phyloP scores from a whole-genome alignment of 2,329 filamentous ascomycete species.

The Pezicula neosporulosa region DNA sequence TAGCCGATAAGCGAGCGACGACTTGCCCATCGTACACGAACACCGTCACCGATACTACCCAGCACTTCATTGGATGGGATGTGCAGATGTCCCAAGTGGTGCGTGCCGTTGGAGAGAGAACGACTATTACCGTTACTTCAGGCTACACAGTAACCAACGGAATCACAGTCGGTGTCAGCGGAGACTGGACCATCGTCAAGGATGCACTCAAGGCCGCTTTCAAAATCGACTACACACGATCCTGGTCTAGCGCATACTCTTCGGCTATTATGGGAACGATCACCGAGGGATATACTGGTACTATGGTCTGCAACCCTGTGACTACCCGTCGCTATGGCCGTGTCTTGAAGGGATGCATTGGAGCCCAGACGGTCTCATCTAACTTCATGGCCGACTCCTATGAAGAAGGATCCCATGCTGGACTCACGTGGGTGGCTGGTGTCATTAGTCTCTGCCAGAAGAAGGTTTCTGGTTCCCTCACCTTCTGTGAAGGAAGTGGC shows the following conservation, averaged over 20 bases:
- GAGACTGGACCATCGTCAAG: conserved; percentile 1
- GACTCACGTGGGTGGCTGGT: neutral
- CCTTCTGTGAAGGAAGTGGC: neutral
- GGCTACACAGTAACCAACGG: neutral
- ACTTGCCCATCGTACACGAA: neutral
- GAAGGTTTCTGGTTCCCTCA: neutral
- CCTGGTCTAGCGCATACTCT: neutral
- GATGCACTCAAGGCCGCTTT: neutral
- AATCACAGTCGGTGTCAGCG: neutral
- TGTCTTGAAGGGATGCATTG: neutral
- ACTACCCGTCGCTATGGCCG: neutral
- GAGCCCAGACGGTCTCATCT: neutral
- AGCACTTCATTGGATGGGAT: conserved; percentile 1
- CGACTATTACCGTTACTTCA: neutral
- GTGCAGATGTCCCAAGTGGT: neutral
- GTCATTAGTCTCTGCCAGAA: neutral
- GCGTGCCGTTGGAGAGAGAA: neutral
- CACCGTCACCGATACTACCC: neutral
- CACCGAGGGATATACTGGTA: neutral
- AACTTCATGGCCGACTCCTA: neutral
- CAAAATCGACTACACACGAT: neutral
- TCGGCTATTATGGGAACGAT: neutral
- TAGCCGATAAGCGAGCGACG: neutral
- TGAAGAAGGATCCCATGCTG: neutral
- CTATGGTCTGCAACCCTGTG: neutral